Evolutionary conservation across 257 asterid species (phyloP).

Genomic region (Verbena officinalis): DNA sequence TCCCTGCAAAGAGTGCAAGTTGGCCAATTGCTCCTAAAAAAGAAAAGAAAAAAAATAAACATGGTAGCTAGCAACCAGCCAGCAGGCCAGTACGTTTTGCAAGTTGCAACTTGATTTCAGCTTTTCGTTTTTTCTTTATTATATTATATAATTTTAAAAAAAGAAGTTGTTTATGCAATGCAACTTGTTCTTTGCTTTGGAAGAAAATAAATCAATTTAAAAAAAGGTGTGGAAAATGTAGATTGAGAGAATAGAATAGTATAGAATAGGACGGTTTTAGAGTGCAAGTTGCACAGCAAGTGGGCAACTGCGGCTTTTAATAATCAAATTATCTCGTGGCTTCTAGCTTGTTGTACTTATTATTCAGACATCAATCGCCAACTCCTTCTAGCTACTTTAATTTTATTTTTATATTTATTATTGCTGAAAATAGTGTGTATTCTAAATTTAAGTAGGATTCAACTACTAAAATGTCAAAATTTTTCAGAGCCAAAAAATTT

Average conservation of each 20-base stretch:
- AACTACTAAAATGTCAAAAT: too few relatives aligned
- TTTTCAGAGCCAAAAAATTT: too few relatives aligned
- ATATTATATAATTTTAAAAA: too few relatives aligned
- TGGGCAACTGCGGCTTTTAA: slow-evolving; percentile 26
- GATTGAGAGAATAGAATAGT: slow-evolving; percentile 4
- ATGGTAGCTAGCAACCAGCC: background rate
- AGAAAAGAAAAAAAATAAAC: too few relatives aligned
- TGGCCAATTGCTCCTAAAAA: slow-evolving; percentile 32
- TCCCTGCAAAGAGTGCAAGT: slow-evolving; percentile 23
- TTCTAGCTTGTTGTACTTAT: background rate
- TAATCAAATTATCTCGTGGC: slow-evolving; percentile 22
- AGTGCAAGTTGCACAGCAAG: slow-evolving; percentile 43
- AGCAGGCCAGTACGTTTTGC: slow-evolving; percentile 1
- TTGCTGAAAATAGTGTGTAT: too few relatives aligned
- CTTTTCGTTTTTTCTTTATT: too few relatives aligned
- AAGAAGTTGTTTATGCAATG: slow-evolving; percentile 17
- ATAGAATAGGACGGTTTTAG: slow-evolving; percentile 20
- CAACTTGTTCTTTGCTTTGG: slow-evolving; percentile 27
- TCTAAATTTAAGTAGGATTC: too few relatives aligned
- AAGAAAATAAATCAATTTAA: background rate
- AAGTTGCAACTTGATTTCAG: slow-evolving; percentile 29
- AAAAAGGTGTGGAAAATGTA: background rate
- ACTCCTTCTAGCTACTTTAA: too few relatives aligned
- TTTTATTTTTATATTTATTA: too few relatives aligned
- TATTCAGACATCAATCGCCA: too few relatives aligned